A percentile compares a stretch with the other conserved stretches of the same genome.
phyloP scores from a whole-genome alignment of 129 eudicot genomes.

The Apium graveolens region DNA sequence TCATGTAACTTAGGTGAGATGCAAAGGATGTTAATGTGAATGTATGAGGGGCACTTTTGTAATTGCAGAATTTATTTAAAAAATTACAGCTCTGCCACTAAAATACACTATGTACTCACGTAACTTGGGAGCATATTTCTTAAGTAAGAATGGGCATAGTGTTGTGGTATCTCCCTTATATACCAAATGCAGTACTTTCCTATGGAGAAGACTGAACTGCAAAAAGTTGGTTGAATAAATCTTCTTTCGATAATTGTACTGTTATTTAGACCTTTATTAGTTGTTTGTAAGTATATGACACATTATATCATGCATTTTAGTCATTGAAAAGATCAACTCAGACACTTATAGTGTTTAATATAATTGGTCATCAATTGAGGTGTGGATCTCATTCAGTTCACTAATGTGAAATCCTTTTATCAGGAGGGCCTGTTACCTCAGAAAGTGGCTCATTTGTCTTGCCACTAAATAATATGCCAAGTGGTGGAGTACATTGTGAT shows the following conservation, averaged over 20 bases:
- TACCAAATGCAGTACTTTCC: not conserved
- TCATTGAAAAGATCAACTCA: not conserved
- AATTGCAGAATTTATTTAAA: too few species aligned
- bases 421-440: conserved; percentile 32
- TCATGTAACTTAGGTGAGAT: too few species aligned
- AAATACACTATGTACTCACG: too few species aligned
- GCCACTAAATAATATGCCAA: conserved; percentile 27
- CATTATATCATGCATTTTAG: not conserved
- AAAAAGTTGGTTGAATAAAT: not conserved
- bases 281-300: not conserved
- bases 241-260: not conserved
- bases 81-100: too few species aligned
- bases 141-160: not conserved
- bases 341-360: not conserved
- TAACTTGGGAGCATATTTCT: too few species aligned
- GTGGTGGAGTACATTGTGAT: conserved; percentile 24
- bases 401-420: not conserved
- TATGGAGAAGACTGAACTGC: not conserved
- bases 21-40: too few species aligned
- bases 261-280: not conserved
- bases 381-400: not conserved
- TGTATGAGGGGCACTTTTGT: too few species aligned
- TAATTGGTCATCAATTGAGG: not conserved
- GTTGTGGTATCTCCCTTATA: not conserved
- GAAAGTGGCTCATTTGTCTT: conserved; percentile 30